Evolutionary conservation across 441 rosid species (phyloP).

Genomic region (Gossypium davidsonii): DNA sequence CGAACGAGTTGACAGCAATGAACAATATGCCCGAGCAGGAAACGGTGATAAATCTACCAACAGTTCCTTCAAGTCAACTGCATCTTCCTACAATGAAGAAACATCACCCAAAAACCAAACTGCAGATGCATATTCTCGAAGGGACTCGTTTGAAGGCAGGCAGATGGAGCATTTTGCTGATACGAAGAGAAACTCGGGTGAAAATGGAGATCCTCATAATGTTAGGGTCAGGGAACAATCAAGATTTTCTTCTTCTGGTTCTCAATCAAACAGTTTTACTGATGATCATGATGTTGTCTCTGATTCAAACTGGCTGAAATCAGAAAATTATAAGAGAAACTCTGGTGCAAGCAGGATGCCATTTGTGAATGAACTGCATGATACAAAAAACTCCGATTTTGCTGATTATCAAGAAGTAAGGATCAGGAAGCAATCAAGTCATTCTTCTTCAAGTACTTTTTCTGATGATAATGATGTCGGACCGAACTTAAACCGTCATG

Average conservation of each 20-base stretch:
- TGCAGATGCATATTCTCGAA: slow-evolving; percentile 29
- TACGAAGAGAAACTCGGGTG: slow-evolving; percentile 32
- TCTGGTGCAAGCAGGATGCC: slow-evolving; percentile 31
- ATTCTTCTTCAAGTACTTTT: slow-evolving; percentile 30
- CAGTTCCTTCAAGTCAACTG: slow-evolving; percentile 29
- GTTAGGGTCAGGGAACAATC: slow-evolving; percentile 31
- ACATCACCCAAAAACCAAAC: slow-evolving; percentile 21
- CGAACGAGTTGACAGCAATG: slow-evolving; percentile 27
- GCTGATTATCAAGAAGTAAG: slow-evolving; percentile 28
- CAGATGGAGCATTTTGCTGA: slow-evolving; percentile 27
- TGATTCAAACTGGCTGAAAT: slow-evolving; percentile 16
- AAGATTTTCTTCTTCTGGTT: slow-evolving; percentile 30
- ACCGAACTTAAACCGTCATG: slow-evolving; percentile 24
- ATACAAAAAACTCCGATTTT: slow-evolving; percentile 21
- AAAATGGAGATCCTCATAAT: slow-evolving; percentile 32
- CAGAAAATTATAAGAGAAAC: slow-evolving; percentile 25
- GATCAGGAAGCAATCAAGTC: slow-evolving; percentile 34
- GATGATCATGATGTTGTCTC: slow-evolving; percentile 35
- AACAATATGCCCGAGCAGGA: slow-evolving; percentile 26
- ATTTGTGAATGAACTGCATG: slow-evolving; percentile 20
- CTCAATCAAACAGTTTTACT: slow-evolving; percentile 31
- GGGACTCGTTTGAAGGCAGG: slow-evolving; percentile 28
- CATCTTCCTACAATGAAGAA: slow-evolving; percentile 21
- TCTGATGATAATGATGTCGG: slow-evolving; percentile 25
- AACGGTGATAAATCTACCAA: slow-evolving; percentile 16